Evolutionary conservation across 2,329 filamentous ascomycete genomes (phyloP), one percentile per base, ranked within the genome.

Genomic region (Fusarium anguioides): DNA sequence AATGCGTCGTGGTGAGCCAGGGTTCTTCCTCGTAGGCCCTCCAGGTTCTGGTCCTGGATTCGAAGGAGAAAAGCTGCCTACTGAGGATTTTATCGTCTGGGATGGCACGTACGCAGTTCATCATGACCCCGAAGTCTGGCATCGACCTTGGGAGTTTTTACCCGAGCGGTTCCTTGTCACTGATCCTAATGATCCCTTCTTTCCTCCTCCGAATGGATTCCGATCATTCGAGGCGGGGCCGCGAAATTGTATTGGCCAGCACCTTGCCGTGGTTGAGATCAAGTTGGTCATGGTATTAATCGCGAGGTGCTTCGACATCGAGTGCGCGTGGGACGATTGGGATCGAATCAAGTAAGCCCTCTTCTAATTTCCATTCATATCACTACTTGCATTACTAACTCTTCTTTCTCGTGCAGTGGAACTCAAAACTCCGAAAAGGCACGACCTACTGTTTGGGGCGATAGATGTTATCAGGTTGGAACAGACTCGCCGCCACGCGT

Each of bases 241-340:
- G 5, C 73, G 86, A 11, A 84, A 82, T 40, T 89, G 86, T 61
- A 82, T 89, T 31, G 87, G 86, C 0, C 82, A 87, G 74, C 44
- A 85, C 61, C 75, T 89, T 41, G 86, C 83, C 4, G 80, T 85
- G 73, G 78, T 84, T 12, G 67, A 70, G 33, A 47, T 70, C 11
- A 70, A 66, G 23, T 12, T 70, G n/a, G 42, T 41, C 8, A 37
- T 59, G 37, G 50, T 42, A 4, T 40, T 70, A 4, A 31, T 57
- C n/a, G 64, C 24, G 15, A 67, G 67, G 41, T 62, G 60, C 8
- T 70, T 68, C 27, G 67, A 70, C 37, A 20, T 70, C 21, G 56
- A 70, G 31, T 56, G 51, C 21, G 60, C 56, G 8, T 70, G 67
- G 64, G 67, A 68, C 14, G 50, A 70, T 31, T 70, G 68, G 64